Evolutionary conservation across 2,329 filamentous ascomycete genomes (phyloP).

Genomic region (Ascosphaera apis): DNA sequence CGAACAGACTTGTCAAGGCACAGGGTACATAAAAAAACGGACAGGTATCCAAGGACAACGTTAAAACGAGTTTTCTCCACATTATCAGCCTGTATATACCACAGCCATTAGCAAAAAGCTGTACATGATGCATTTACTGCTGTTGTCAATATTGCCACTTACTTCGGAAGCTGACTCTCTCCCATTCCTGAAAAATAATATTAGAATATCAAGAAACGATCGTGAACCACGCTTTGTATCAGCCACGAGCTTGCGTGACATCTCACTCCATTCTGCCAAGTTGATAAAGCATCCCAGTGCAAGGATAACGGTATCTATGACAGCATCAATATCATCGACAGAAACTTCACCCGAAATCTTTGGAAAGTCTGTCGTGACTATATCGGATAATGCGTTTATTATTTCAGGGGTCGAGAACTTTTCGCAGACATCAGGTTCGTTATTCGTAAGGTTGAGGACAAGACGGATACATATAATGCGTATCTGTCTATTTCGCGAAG

Average conservation of each 20-base stretch:
- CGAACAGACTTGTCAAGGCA: conserved; percentile 33
- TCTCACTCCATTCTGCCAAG: conserved; percentile 52
- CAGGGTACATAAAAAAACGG: conserved; percentile 62
- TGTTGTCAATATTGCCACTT: too few species aligned
- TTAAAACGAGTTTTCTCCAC: conserved; percentile 51
- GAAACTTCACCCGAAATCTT: conserved; percentile 11
- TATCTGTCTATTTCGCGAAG: conserved; percentile 8
- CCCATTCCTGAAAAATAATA: conserved; percentile 44
- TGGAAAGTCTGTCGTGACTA: conserved; percentile 14
- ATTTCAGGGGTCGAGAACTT: conserved; percentile 32
- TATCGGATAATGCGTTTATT: conserved; percentile 14
- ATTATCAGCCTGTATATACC: conserved; percentile 23
- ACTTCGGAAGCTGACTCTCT: conserved; percentile 45
- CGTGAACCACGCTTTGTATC: conserved; percentile 12
- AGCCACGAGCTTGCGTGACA: conserved; percentile 31
- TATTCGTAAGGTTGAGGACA: conserved; percentile 69
- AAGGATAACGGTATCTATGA: conserved; percentile 52
- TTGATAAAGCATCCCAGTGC: conserved; percentile 71
- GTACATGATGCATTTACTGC: too few species aligned
- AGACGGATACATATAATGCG: conserved; percentile 34
- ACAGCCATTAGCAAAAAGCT: conserved; percentile 4
- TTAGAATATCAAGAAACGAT: conserved; percentile 33
- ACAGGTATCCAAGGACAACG: conserved; percentile 68
- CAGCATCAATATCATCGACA: conserved; percentile 27
- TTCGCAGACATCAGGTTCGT: conserved; percentile 44